phyloP scores from a whole-genome alignment of 306 rosid genomes.

The Quercus glauca region DNA sequence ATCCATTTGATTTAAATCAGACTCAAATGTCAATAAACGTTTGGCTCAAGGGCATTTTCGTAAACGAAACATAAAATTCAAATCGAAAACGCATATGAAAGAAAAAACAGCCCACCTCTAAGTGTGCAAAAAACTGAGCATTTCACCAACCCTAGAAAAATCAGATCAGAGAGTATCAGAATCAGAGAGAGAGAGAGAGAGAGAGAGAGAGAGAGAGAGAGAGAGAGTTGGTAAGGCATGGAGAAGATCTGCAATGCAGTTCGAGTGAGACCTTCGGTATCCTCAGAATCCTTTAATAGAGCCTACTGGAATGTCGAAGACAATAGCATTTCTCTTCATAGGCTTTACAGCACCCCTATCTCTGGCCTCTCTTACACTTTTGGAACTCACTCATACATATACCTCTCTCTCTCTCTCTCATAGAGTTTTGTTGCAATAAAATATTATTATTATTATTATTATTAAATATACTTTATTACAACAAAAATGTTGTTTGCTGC shows the following conservation, averaged over 20 bases:
- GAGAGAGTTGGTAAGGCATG: constrained; percentile 26
- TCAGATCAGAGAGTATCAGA: not conserved
- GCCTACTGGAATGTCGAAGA: constrained; percentile 76
- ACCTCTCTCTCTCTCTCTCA: no score
- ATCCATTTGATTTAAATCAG: not conserved
- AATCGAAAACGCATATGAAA: not conserved
- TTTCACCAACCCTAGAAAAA: not conserved
- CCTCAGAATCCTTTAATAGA: constrained; percentile 44
- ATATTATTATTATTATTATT: no score
- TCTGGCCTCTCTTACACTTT: constrained; percentile 71
- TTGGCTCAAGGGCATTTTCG: not conserved
- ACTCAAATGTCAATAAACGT: not conserved
- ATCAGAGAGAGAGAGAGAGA: no score
- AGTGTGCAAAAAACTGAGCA: not conserved
- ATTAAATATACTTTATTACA: no score
- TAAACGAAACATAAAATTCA: constrained; percentile 1
- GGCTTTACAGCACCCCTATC: constrained; percentile 71
- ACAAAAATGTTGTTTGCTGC: no score
- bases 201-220: no score
- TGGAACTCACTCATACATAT: constrained; percentile 32
- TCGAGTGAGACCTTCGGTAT: constrained; percentile 61
- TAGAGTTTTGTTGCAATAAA: no score
- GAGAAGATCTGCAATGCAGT: constrained; percentile 90
- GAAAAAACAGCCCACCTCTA: not conserved
- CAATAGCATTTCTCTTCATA: constrained; percentile 82